These are phyloP conservation scores for Sclerotinia borealis DNA, from an alignment of 2,329 filamentous ascomycete species.

Conservation along the genomic window DNA sequence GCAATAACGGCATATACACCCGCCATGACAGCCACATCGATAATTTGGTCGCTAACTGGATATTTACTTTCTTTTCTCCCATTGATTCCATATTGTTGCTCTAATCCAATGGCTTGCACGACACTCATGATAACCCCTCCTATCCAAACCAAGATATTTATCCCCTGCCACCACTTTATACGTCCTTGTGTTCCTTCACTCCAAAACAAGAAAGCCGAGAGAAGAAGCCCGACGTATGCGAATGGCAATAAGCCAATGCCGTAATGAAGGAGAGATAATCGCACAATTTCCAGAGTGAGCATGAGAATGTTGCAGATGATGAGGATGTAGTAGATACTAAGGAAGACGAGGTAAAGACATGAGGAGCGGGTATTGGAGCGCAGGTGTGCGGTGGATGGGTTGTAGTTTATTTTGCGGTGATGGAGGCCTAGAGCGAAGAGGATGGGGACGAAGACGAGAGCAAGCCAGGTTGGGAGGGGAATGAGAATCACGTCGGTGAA, in stretches of 20 bases:
- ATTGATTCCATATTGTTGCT: conserved; percentile 26
- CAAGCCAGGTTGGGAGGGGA: conserved; percentile 33
- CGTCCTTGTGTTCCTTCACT: conserved; percentile 22
- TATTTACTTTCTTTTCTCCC: conserved; percentile 30
- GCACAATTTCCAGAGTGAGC: conserved; percentile 32
- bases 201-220: conserved; percentile 24
- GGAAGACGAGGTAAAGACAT: conserved; percentile 17
- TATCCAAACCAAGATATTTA: conserved; percentile 30
- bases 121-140: conserved; percentile 27
- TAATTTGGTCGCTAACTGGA: conserved; percentile 31
- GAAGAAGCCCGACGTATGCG: conserved; percentile 29
- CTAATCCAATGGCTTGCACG: conserved; percentile 30
- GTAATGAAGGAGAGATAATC: conserved; percentile 29
- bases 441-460: conserved; percentile 26
- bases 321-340: conserved; percentile 30
- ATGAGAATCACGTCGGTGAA: conserved; percentile 34
- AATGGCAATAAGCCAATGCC: conserved; percentile 34
- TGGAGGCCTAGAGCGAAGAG: conserved; percentile 22
- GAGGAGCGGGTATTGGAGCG: conserved; percentile 10
- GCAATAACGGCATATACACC: conserved; percentile 31
- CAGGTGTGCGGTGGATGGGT: conserved; percentile 24
- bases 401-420: conserved; percentile 20
- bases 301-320: conserved; percentile 31
- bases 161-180: conserved; percentile 24
- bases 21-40: conserved; percentile 33